Evolutionary conservation across 2,329 filamentous ascomycete species (phyloP).

Genomic region (Epichloe baconii): DNA sequence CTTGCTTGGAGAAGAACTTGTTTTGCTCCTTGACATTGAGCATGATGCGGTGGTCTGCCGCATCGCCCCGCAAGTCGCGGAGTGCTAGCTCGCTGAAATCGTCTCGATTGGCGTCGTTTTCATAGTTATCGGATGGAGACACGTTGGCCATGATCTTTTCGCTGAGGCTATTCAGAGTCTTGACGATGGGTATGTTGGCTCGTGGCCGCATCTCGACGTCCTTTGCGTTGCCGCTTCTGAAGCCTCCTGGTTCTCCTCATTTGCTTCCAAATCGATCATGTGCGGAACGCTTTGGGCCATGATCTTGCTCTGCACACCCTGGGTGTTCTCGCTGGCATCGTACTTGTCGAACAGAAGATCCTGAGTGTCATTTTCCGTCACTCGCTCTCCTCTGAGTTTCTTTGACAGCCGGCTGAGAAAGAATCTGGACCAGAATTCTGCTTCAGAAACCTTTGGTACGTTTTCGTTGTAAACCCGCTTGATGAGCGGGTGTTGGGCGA

Average conservation of each 20-base stretch:
- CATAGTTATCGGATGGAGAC: slow-evolving; percentile 59
- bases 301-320: slow-evolving; percentile 37
- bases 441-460: slow-evolving; percentile 66
- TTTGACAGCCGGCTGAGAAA: slow-evolving; percentile 86
- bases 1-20: slow-evolving; percentile 59
- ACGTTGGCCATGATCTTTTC: slow-evolving; percentile 90
- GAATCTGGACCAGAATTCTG: slow-evolving; percentile 86
- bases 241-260: slow-evolving; percentile 85
- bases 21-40: slow-evolving; percentile 83
- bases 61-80: slow-evolving; percentile 64
- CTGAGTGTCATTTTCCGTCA: slow-evolving; percentile 61
- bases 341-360: slow-evolving; percentile 81
- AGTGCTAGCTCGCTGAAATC: slow-evolving; percentile 64
- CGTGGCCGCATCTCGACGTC: slow-evolving; percentile 82
- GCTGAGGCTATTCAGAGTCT: slow-evolving; percentile 77
- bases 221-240: slow-evolving; percentile 68
- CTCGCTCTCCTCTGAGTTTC: slow-evolving; percentile 78
- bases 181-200: slow-evolving; percentile 74
- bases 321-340: slow-evolving; percentile 56
- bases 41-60: slow-evolving; percentile 63
- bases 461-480: slow-evolving; percentile 87
- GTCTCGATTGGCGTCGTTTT: slow-evolving; percentile 53
- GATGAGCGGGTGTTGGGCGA: slow-evolving; percentile 83
- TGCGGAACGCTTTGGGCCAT: slow-evolving; percentile 61
- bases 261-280: slow-evolving; percentile 84